Percentiles rank a stretch among this genome's conserved stretches.
Evolutionary conservation across 768 basidiomycete species (phyloP).

Genomic region (Russula griseocarnosa): DNA sequence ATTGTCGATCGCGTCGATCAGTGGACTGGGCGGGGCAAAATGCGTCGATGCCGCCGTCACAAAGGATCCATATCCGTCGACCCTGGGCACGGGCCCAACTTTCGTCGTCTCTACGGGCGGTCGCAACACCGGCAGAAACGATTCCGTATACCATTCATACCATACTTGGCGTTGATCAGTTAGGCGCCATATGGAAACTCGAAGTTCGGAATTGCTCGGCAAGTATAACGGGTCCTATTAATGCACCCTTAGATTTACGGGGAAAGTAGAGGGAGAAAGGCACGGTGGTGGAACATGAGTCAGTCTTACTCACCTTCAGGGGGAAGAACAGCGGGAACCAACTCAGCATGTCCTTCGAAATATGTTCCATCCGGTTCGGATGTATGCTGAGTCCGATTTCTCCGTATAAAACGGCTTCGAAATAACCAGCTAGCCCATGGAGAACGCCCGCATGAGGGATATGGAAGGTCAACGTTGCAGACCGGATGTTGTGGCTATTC

Average conservation of each 20-base stretch:
- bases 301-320: constrained; percentile 61
- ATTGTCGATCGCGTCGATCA: constrained; percentile 61
- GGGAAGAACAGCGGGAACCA: constrained; percentile 99
- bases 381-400: constrained; percentile 91
- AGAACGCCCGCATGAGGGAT: constrained; percentile 92
- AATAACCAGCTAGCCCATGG: constrained; percentile 95
- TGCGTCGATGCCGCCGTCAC: constrained; percentile 30
- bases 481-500: constrained; percentile 94
- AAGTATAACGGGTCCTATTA: constrained; percentile 87
- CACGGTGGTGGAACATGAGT: constrained; percentile 16
- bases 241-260: neutral
- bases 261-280: neutral
- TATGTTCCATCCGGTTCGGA: constrained; percentile 76
- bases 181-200: constrained; percentile 91
- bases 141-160: constrained; percentile 99
- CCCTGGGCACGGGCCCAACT: constrained; percentile 26
- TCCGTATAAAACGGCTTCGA: constrained; percentile 91
- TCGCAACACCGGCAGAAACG: constrained; percentile 68
- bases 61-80: constrained; percentile 30
- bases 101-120: constrained; percentile 36
- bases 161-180: constrained; percentile 88
- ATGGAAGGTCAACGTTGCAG: constrained; percentile 80
- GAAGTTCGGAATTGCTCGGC: constrained; percentile 86
- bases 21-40: constrained; percentile 52
- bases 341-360: constrained; percentile 96